Percentiles rank a stretch among this genome's conserved stretches.
Evolutionary conservation across 108 stramenopile genomes (phyloP).

Genomic region (Bacterosira constricta): DNA sequence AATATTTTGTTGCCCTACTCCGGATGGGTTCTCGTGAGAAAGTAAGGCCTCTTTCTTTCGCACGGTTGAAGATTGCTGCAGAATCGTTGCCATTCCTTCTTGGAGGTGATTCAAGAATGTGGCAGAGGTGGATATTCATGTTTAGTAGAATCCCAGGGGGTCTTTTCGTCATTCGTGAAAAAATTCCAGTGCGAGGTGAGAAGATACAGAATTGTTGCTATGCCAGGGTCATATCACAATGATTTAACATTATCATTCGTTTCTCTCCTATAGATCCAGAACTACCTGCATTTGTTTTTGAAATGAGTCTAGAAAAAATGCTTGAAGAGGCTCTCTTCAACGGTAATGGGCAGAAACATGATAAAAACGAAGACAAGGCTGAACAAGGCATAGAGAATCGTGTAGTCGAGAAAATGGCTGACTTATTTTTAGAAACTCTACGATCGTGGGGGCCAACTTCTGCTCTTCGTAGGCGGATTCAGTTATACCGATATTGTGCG

Average conservation of each 20-base stretch:
- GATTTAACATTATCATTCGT: background rate
- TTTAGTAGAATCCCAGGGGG: slow-evolving; percentile 73
- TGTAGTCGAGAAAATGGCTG: slow-evolving; percentile 43
- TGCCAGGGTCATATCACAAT: too few relatives aligned
- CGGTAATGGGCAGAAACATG: background rate
- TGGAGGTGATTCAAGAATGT: slow-evolving; percentile 65
- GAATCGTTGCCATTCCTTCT: slow-evolving; percentile 69
- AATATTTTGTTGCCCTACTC: slow-evolving; percentile 65
- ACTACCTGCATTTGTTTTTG: slow-evolving; percentile 65
- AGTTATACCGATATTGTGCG: slow-evolving; percentile 50
- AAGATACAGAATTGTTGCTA: too few relatives aligned
- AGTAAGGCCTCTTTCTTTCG: slow-evolving; percentile 53
- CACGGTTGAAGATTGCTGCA: slow-evolving; percentile 74
- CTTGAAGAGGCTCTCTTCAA: slow-evolving; percentile 50
- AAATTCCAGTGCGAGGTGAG: slow-evolving; percentile 80
- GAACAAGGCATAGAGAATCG: background rate
- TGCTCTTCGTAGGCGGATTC: slow-evolving; percentile 63
- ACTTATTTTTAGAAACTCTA: slow-evolving; percentile 70
- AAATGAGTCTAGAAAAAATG: slow-evolving; percentile 63
- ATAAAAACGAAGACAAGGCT: background rate
- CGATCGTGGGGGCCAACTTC: slow-evolving; percentile 79
- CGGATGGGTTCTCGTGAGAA: slow-evolving; percentile 16
- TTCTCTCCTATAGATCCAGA: slow-evolving; percentile 57
- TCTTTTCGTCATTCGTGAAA: slow-evolving; percentile 69
- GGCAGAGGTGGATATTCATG: slow-evolving; percentile 71